Percentiles rank a stretch among this genome's conserved stretches.
phyloP scores from a whole-genome alignment of 441 rosid genomes.

The Isatis lusitanica region DNA sequence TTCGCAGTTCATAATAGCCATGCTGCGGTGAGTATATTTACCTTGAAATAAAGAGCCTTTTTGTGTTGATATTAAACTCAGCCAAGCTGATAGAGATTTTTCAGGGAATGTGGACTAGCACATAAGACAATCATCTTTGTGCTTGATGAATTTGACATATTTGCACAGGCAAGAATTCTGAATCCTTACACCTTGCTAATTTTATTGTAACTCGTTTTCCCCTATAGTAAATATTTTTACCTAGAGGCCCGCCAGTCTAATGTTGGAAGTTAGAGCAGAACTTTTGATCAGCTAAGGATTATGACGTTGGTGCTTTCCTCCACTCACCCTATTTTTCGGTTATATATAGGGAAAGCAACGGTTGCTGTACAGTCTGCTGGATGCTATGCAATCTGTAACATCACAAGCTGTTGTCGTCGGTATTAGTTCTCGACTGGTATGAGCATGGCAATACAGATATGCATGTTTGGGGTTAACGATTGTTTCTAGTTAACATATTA shows the following conservation, averaged over 20 bases:
- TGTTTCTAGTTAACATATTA: conserved; percentile 5
- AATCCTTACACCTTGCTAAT: neutral
- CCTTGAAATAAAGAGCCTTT: conserved; percentile 10
- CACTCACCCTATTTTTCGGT: conserved; percentile 26
- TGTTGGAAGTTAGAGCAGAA: neutral
- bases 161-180: conserved; percentile 73
- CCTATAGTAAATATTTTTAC: neutral
- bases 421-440: conserved; percentile 80
- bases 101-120: conserved; percentile 95
- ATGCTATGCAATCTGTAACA: conserved; percentile 88
- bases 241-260: neutral
- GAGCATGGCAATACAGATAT: conserved; percentile 18
- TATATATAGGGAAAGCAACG: conserved; percentile 82
- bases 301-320: conserved; percentile 8
- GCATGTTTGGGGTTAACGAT: conserved; percentile 4
- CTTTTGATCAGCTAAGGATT: conserved; percentile 5
- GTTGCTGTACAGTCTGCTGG: conserved; percentile 81
- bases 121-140: conserved; percentile 87
- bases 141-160: conserved; percentile 89
- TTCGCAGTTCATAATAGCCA: conserved; percentile 78
- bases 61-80: conserved; percentile 16
- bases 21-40: conserved; percentile 60
- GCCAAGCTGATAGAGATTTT: conserved; percentile 23
- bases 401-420: conserved; percentile 95
- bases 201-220: neutral